Base-by-base conservation (phyloP, 2,329 filamentous ascomycete genomes). In the Talaromyces sp. region DNA sequence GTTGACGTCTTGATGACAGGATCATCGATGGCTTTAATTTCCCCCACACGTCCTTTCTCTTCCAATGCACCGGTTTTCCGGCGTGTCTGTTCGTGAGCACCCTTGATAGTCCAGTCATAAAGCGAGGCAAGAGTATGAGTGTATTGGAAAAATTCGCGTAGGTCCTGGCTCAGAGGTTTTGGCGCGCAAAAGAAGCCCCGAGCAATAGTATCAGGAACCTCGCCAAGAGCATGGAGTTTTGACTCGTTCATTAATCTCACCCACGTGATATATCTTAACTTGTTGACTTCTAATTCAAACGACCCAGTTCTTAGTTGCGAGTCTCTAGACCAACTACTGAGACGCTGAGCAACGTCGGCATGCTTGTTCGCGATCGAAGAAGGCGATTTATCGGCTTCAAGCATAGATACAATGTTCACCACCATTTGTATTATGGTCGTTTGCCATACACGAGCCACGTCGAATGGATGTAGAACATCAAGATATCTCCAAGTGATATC, bases 401-500 rank as follows among this genome's bases (percentile, higher is more conserved):
- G 43, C 19, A 24, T 24, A 11, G 4, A 10, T 10, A 12, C 9
- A 9, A 46, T 24, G 43, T 5, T 46, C 17, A 3, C 43, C 11
- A 21, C 4, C 9, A n/a, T 14, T 53, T 57, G n/a, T 21, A 7
- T 41, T 14, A 56, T 31, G 19, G 11, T 17, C 31, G 14, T 53
- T n/a, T 52, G 17, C 26, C 17, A 21, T 17, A 21, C 43, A 50
- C 26, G 54, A 12, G 10, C 27, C 2, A 67, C 52, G 6, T 66
- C 60, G 32, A 71, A 67, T 17, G 67, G 67, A 17, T 68, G 67
- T 31, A 67, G 56, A 43, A 67, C 60, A 63, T 72, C 69, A 19
- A 72, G 63, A 32, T 72, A 70, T 26, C 65, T 66, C 70, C 67
- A 71, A 59, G 66, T 60, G 31, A 66, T 65, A 59, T 65, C 55